Percentiles rank a stretch among this genome's conserved stretches.
These are phyloP conservation scores for Pleurotus eryngii DNA, from an alignment of 768 basidiomycete species.

Conservation along the genomic window DNA sequence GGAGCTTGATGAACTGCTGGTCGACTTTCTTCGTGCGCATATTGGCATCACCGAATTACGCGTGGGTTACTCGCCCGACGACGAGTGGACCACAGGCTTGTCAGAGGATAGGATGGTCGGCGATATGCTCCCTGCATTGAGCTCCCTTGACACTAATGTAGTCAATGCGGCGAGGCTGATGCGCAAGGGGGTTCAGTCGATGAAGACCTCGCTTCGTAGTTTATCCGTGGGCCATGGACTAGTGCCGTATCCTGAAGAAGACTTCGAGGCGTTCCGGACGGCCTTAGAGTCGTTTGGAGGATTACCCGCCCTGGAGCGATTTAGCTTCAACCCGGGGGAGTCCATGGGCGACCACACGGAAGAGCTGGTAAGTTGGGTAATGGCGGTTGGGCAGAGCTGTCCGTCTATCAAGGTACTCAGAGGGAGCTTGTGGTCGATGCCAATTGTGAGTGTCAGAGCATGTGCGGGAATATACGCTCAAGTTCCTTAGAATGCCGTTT, in stretches of 20 bases:
- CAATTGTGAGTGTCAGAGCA: background rate
- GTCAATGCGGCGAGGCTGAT: background rate
- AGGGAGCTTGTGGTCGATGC: background rate
- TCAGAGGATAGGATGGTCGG: background rate
- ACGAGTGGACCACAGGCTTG: background rate
- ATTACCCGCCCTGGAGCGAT: background rate
- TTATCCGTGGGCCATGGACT: background rate
- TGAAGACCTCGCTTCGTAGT: background rate
- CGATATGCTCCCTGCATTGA: background rate
- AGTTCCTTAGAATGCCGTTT: too few species aligned
- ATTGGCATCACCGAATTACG: background rate
- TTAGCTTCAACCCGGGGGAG: background rate
- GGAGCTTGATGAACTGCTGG: conserved; percentile 1
- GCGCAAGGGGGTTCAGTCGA: background rate
- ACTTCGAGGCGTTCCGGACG: background rate
- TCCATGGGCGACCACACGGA: background rate
- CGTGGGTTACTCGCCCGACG: background rate
- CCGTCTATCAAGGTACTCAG: background rate
- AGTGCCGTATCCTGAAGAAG: background rate
- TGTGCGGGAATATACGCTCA: too few species aligned
- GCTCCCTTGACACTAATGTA: background rate
- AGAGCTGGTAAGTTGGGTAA: background rate
- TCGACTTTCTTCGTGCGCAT: background rate
- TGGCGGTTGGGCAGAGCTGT: background rate
- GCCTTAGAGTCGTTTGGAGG: background rate